Base-by-base conservation (phyloP, 495 filamentous ascomycete genomes). In the Penicillium odoratum region DNA sequence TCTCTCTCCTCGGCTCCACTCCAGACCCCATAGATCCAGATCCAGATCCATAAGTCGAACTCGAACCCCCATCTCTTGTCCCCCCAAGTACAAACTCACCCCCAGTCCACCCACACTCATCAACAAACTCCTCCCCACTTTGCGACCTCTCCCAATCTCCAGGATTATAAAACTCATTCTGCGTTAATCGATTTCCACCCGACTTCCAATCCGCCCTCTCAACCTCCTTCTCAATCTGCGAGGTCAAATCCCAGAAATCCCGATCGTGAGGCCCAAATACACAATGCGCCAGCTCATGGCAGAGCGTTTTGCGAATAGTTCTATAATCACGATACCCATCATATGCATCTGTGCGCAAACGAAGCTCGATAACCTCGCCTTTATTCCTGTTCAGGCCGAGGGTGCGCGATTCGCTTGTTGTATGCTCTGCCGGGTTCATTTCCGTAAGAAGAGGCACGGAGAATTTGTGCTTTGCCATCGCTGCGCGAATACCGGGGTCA, bases 251-350 rank as follows among this genome's bases (percentile, higher is more conserved):
- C 93, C 93, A 98, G 68, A 98, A 98, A 11, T 86, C 71, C 13
- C 84, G 74, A 71, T 97, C 92, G 71, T 98, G 94, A 1, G 88
- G 83, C 0, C 86, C 81, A 66, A 85, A 86, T 9, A 95, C 92
- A 65, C 93, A 96, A 72, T 98, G 94, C 68, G 93, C 87, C 43
- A 98, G 77, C 80, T 98, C 94, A 69, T 98, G 94, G 66, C 93
- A 97, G 30, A 98, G 78, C 63, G 94, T 97, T 63, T 89, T 91
- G 44, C 94, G 80, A 30, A 98, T 95, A 0, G 85, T 90, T 57
- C 88, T 85, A 66, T 98, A 98, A 67, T 97, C 90, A 16, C 94
- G 73, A 62, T 93, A 98, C 6, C 94, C 94, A 70, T 96, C 93
- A 70, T 93, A 93, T 13, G 89, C 91, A 73, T 98, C 94, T 6